Base-by-base conservation (phyloP, 352 stramenopile genomes). In the Phytophthora palmivora region DNA sequence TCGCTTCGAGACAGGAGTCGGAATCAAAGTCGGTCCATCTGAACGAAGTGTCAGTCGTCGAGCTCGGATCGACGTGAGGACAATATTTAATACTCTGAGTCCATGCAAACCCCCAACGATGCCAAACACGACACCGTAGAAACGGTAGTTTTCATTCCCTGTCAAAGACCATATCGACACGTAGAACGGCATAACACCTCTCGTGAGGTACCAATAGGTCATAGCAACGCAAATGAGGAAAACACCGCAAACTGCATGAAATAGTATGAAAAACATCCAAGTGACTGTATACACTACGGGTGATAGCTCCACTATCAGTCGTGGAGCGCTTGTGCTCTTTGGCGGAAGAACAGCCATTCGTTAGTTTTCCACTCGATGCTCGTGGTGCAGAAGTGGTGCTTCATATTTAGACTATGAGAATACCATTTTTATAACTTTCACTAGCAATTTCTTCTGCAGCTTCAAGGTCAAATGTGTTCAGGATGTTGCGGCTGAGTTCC, bases 141-240 rank as follows among this genome's bases (percentile, higher is more conserved):
- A 53, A 9, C 32, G 39, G 36, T 79, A 79, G 51, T 67, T 63
- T 12, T 36, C 5, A 11, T 15, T 61, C 2, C 72, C 50, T 10
- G 39, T 57, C 10, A 58, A 50, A 2, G 66, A 60, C 62, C 72
- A 66, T n/a, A 67, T 56, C 19, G 70, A 55, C 14, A 66, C 54
- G 45, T 79, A 74, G 34, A 72, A 74, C 14, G 63, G 37, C 53
- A 79, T 49, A 37, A 48, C 22, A 9, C 57, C 62, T 0, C 22
- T 58, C 11, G 67, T 63, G 22, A 79, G 46, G 42, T 67, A 72
- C 22, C 69, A 30, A 16, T 76, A 78, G 4, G 72, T 54, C 12
- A 57, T 68, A 3, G 62, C 50, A 11, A 59, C 45, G 0, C 69
- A 57, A n/a, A 71, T 48, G n/a, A 78, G 62, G n/a, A 59, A 54